Evolutionary conservation across 495 filamentous ascomycete species (phyloP).

Genomic region (Hypoxylon perforatum): DNA sequence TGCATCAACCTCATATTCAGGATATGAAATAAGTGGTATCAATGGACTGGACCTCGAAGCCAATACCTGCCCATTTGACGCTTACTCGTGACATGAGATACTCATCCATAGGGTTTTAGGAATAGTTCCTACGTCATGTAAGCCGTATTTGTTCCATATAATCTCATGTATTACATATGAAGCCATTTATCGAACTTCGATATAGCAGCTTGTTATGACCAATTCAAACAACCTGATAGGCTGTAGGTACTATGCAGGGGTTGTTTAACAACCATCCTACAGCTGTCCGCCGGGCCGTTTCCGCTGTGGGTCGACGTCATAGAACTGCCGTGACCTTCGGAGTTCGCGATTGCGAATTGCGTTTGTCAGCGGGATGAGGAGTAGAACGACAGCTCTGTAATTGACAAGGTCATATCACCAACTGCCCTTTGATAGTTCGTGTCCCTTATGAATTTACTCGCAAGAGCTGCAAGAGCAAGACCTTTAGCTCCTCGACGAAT

Average conservation of each 20-base stretch:
- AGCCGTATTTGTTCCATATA: no score
- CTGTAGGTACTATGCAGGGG: background rate
- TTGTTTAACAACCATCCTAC: background rate
- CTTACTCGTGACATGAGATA: no score
- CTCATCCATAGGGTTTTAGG: no score
- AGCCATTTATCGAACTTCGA: no score
- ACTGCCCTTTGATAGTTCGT: background rate
- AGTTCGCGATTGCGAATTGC: constrained; percentile 12
- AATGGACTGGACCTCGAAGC: no score
- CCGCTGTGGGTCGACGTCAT: constrained; percentile 27
- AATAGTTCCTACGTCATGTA: no score
- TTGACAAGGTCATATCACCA: constrained; percentile 11
- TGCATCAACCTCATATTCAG: no score
- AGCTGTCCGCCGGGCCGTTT: constrained; percentile 3
- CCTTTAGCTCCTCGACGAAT: constrained; percentile 41
- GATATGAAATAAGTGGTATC: no score
- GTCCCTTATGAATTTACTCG: constrained; percentile 43
- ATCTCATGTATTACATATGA: no score
- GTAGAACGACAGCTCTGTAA: constrained; percentile 6
- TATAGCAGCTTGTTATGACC: constrained; percentile 17
- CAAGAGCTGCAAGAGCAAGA: constrained; percentile 36
- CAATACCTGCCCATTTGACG: no score
- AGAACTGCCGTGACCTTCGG: constrained; percentile 9
- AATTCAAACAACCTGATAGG: constrained; percentile 37
- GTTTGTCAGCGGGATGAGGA: constrained; percentile 33